A percentile compares a stretch with the other conserved stretches of the same genome.
Evolutionary conservation across 1,139 yeast genomes (phyloP).

Genomic region (Fermentozyma sake): DNA sequence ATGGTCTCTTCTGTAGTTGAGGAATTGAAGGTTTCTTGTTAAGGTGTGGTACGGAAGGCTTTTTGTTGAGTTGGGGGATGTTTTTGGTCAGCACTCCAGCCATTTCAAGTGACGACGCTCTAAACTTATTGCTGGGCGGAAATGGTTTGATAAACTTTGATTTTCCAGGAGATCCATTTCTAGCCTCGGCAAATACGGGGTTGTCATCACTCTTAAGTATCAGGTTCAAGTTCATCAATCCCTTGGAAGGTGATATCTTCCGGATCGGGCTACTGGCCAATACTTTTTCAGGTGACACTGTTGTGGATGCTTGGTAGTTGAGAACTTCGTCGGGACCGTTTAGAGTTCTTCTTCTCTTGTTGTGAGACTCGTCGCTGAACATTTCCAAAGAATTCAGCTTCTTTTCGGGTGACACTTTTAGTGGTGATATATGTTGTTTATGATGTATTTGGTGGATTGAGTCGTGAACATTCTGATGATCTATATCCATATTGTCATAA

Average conservation of each 20-base stretch:
- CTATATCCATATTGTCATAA: no score
- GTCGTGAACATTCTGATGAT: no score
- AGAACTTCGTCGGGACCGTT: conserved; percentile 23
- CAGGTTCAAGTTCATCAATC: conserved; percentile 35
- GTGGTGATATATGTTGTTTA: conserved; percentile 1
- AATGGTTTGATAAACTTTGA: conserved; percentile 21
- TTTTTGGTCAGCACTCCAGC: conserved; percentile 26
- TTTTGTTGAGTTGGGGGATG: conserved; percentile 8
- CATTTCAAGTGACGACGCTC: conserved; percentile 30
- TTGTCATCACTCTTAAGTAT: conserved; percentile 15
- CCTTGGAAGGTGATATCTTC: conserved; percentile 37
- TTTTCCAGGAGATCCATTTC: conserved; percentile 2
- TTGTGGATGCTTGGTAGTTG: conserved; percentile 7
- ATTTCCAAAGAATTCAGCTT: no score
- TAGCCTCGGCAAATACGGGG: no score
- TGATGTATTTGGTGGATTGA: not conserved
- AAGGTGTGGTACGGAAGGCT: conserved; percentile 9
- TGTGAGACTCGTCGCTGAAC: conserved; percentile 9
- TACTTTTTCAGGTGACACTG: conserved; percentile 4
- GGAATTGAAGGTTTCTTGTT: conserved; percentile 15
- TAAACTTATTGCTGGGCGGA: conserved; percentile 21
- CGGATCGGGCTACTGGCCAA: conserved; percentile 16
- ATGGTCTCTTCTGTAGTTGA: conserved; percentile 13
- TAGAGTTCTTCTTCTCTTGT: conserved; percentile 20
- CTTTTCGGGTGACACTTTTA: conserved; percentile 1